A percentile compares a stretch with the other conserved stretches of the same genome.
phyloP scores from a whole-genome alignment of 352 stramenopile species.

The Peronospora belbahrii region DNA sequence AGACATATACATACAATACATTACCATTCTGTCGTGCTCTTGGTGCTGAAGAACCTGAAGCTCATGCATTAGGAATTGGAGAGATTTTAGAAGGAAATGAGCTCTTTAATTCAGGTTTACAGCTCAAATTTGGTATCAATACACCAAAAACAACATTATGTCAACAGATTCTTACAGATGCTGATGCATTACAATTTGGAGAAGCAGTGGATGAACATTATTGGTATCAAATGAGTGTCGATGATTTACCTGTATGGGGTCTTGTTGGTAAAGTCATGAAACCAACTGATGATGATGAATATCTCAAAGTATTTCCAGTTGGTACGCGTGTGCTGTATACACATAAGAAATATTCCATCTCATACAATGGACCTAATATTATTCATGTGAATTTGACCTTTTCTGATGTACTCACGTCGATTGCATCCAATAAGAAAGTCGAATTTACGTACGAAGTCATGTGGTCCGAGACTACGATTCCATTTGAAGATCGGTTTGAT shows the following conservation, averaged over 20 bases:
- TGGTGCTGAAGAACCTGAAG: slow-evolving; percentile 83
- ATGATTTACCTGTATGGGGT: slow-evolving; percentile 97
- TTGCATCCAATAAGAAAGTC: slow-evolving; percentile 83
- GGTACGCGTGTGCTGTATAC: slow-evolving; percentile 91
- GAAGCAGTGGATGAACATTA: slow-evolving; percentile 93
- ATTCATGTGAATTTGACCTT: slow-evolving; percentile 98
- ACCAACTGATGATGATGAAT: slow-evolving; percentile 71
- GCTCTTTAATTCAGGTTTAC: slow-evolving; percentile 89
- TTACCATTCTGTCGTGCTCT: slow-evolving; percentile 94
- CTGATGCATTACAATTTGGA: slow-evolving; percentile 71
- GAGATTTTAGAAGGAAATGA: slow-evolving; percentile 94
- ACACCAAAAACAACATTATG: slow-evolving; percentile 62
- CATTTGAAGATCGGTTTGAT: slow-evolving; percentile 95
- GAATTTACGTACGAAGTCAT: slow-evolving; percentile 93
- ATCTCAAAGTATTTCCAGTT: slow-evolving; percentile 76
- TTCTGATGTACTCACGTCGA: slow-evolving; percentile 81
- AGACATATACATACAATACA: slow-evolving; percentile 99
- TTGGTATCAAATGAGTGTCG: slow-evolving; percentile 99
- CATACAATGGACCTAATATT: slow-evolving; percentile 94
- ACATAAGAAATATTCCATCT: slow-evolving; percentile 94
- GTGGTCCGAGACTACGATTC: slow-evolving; percentile 87
- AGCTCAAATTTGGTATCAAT: slow-evolving; percentile 69
- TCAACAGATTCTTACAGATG: slow-evolving; percentile 58
- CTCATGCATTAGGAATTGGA: slow-evolving; percentile 86
- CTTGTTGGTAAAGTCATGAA: slow-evolving; percentile 96